Conservation (phyloP, 1,139 yeast genomes). For the Yamadazyma atmosphaerica region DNA sequence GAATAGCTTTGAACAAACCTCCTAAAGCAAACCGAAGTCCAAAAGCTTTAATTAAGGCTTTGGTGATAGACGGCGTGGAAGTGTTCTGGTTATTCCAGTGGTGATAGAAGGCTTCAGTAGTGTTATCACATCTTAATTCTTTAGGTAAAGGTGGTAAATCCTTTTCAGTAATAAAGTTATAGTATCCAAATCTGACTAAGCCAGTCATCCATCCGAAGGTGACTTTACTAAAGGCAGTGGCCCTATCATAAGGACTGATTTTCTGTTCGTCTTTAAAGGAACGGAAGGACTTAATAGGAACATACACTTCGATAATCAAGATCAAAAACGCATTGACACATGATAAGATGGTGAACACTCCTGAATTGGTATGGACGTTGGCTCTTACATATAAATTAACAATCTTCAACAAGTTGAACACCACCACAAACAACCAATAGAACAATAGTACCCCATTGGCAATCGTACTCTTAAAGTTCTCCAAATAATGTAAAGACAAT, state of each 20-base stretch:
- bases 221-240: constrained; percentile 77
- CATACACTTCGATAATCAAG: constrained; percentile 52
- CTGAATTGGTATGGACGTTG: constrained; percentile 30
- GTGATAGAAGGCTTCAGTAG: constrained; percentile 52
- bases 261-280: constrained; percentile 42
- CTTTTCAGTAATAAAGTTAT: constrained; percentile 65
- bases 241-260: constrained; percentile 67
- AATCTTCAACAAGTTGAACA: constrained; percentile 40
- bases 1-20: constrained; percentile 73
- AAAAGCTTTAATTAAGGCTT: constrained; percentile 66
- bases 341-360: constrained; percentile 47
- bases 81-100: constrained; percentile 57
- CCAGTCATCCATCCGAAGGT: constrained; percentile 93
- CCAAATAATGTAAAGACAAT: constrained; percentile 64
- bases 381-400: constrained; percentile 52
- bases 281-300: constrained; percentile 44
- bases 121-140: constrained; percentile 53
- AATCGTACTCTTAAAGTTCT: constrained; percentile 62
- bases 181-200: constrained; percentile 82
- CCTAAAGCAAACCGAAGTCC: constrained; percentile 71
- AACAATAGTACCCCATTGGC: constrained; percentile 71
- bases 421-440: constrained; percentile 68
- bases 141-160: constrained; percentile 84
- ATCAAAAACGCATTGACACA: constrained; percentile 52
- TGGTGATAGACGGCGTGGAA: constrained; percentile 59